Conservation (phyloP, 768 basidiomycete species). For the Suillus weaverae region DNA sequence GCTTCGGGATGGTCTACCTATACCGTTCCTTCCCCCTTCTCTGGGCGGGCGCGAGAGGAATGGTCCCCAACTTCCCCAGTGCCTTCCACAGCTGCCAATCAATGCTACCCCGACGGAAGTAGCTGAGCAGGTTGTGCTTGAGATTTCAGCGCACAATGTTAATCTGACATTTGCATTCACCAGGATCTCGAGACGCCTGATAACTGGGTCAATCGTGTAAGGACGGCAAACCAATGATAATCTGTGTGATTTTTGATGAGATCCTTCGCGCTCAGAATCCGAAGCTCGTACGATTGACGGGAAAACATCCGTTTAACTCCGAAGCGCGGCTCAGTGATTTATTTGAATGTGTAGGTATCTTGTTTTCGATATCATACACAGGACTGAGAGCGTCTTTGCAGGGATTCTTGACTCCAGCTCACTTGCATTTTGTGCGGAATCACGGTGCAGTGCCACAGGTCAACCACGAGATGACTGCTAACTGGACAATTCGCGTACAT, state of each 20-base stretch:
- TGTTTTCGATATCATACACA: too few relatives aligned
- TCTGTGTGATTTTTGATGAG: neutral
- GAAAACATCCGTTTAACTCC: constrained; percentile 62
- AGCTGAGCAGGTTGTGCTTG: constrained; percentile 23
- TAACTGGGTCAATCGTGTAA: constrained; percentile 40
- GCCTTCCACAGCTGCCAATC: constrained; percentile 23
- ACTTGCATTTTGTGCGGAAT: constrained; percentile 60
- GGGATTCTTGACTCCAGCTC: constrained; percentile 57
- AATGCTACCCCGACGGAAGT: constrained; percentile 22
- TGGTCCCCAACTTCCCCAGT: constrained; percentile 18
- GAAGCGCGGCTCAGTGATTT: constrained; percentile 50
- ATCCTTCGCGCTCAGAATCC: constrained; percentile 26
- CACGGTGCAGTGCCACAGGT: constrained; percentile 60
- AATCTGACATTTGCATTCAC: neutral
- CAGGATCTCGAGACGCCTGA: constrained; percentile 41
- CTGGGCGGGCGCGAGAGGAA: constrained; percentile 21
- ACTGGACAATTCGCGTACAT: constrained; percentile 47
- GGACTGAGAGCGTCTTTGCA: constrained; percentile 11
- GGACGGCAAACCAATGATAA: neutral
- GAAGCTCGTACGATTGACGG: constrained; percentile 50
- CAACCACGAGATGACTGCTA: constrained; percentile 31
- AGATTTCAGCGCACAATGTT: neutral
- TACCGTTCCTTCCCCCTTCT: constrained; percentile 20
- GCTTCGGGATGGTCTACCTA: constrained; percentile 10
- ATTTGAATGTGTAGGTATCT: constrained; percentile 35